Base-by-base conservation (phyloP, 129 eudicot genomes). In the Sambucus nigra region DNA sequence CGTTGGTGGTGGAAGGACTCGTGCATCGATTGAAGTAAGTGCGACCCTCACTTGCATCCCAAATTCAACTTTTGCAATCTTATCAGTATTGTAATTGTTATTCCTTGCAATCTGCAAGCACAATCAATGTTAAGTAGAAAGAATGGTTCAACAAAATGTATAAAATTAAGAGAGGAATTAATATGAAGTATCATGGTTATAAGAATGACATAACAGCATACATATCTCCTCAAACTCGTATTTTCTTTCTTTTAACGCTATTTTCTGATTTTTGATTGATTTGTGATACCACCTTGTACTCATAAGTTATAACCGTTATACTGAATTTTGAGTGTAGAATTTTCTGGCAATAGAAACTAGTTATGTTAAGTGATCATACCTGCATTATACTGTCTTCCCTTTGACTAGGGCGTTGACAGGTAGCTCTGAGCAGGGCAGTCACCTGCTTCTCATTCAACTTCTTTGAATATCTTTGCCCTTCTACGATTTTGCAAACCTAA, bases 361-460 rank as follows among this genome's bases (percentile, higher is more conserved):
- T n/a, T n/a, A n/a, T n/a, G n/a, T n/a, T n/a, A n/a, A n/a, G n/a
- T n/a, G n/a, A n/a, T n/a, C n/a, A n/a, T 35, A 35, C 42, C 42
- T 3, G 4, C 23, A 7, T 47, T 3, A 86, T 79, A 31, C 66
- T 59, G 0, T 6, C 25, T 60, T 85, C 95, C 46, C 94, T 69
- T 0, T 67, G 77, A 5, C 3, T 0, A 17, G 96, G 98, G 2
- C 89, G 73, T n/a, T 91, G 83, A 42, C 95, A 91, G 0, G 89
- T 76, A 5, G 94, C 94, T 53, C 22, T 76, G n/a, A 92, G 51
- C 11, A 92, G 29, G 2, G 56, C 57, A 20, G 80, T 63, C 32
- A 86, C 94, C 54, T 86, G 99, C 12, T 49, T 77, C 31, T 82
- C 94, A 57, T 86, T 86, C 27, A 92, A 60, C 67, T 76, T 92